A percentile compares a stretch with the other conserved stretches of the same genome.
These are phyloP conservation scores for Scheffersomyces lignicola DNA, from an alignment of 1,139 yeast genomes.

Conservation along the genomic window DNA sequence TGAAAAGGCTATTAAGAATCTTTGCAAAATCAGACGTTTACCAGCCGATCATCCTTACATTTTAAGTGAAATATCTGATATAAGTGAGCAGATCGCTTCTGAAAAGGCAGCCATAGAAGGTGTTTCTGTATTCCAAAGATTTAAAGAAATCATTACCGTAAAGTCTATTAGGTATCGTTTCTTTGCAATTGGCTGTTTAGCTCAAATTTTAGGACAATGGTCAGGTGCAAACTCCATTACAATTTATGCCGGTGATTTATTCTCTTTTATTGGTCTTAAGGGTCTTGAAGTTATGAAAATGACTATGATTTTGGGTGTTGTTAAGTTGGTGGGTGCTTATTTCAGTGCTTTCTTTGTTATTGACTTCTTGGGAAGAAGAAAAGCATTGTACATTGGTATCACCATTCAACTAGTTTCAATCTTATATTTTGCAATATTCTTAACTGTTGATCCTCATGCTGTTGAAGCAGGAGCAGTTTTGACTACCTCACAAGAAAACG, in stretches of 20 bases:
- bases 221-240: conserved; percentile 59
- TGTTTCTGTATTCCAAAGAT: conserved; percentile 20
- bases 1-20: conserved; percentile 27
- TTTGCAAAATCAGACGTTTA: conserved; percentile 45
- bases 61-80: conserved; percentile 46
- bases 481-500: conserved; percentile 28
- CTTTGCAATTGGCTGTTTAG: conserved; percentile 33
- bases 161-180: conserved; percentile 41
- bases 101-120: conserved; percentile 34
- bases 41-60: conserved; percentile 48
- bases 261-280: conserved; percentile 43
- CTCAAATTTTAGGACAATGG: conserved; percentile 56
- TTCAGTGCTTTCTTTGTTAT: conserved; percentile 41
- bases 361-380: conserved; percentile 41
- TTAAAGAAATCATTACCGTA: conserved; percentile 32
- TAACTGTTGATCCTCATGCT: conserved; percentile 43
- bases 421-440: conserved; percentile 41
- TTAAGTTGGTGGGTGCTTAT: conserved; percentile 40
- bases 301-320: conserved; percentile 46
- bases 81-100: conserved; percentile 36
- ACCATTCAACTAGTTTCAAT: conserved; percentile 25
- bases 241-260: conserved; percentile 52
- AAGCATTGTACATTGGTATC: conserved; percentile 33
- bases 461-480: conserved; percentile 22
- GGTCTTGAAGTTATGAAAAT: conserved; percentile 33